Base-by-base conservation (phyloP, 805 yeast species). In the Nakazawaea ishiwadae region DNA sequence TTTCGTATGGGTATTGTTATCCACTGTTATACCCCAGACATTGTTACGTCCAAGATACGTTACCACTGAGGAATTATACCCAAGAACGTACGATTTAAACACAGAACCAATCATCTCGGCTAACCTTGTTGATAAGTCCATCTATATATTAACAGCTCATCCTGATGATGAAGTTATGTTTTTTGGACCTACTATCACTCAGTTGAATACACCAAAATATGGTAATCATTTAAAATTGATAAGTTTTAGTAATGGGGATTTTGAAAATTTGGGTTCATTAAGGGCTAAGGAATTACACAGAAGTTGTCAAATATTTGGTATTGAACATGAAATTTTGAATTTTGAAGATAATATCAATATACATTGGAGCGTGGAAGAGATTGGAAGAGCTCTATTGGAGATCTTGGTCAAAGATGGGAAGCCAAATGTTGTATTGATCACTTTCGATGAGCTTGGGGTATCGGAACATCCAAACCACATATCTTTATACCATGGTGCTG, bases 131-230 rank as follows among this genome's bases (percentile, higher is more conserved):
- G 15, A n/a, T 4, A 29, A 40, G 27, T 29, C 39, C 60, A 64
- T 77, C 2, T 73, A 68, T 49, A 64, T 81, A 35, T 63, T 91
- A 10, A 81, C 89, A 31, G 96, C 96, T 0, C 99, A 93, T 60
- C 99, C 99, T 0, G 99, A 93, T 60, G 99, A 93, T 59, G 99
- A 93, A 62, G 90, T 88, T 39, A 93, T 93, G 99, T 93, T 93
- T 61, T 93, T 93, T 54, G 78, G 88, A 1, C 99, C 99, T 0
- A 68, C 90, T 0, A 49, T 89, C 24, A 58, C 75, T 6, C 81
- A 77, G 47, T 53, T 70, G 39, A 48, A 69, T 8, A 71, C 73
- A 45, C 61, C 71, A 1, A 60, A 68, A 37, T 66, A 75, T 49
- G 56, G 66, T 40, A 83, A 82, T 52, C 48, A 54, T 6, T 62